These are phyloP conservation scores for Stephania cephalantha DNA, from an alignment of 164 flowering plant species.

Conservation along the genomic window DNA sequence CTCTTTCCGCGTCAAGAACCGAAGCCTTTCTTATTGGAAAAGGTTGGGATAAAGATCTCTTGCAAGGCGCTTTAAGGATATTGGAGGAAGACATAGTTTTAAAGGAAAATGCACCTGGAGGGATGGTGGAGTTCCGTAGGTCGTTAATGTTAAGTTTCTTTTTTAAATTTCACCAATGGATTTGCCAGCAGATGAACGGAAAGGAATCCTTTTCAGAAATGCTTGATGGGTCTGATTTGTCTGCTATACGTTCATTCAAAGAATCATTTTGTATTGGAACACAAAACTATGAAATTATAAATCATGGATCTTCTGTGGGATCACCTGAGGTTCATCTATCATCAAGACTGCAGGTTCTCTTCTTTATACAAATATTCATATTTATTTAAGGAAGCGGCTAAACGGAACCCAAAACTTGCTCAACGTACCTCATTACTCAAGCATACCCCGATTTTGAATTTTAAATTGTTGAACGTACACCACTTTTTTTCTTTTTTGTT, in stretches of 20 bases:
- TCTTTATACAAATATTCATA: background rate
- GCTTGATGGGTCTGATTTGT: constrained; percentile 50
- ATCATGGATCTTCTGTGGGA: constrained; percentile 83
- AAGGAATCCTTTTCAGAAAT: constrained; percentile 23
- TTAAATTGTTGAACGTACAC: too few relatives aligned
- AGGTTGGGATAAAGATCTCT: constrained; percentile 55
- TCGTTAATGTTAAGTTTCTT: constrained; percentile 86
- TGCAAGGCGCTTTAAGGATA: constrained; percentile 47
- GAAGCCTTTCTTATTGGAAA: constrained; percentile 59
- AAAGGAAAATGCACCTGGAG: constrained; percentile 89
- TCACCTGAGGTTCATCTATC: constrained; percentile 90
- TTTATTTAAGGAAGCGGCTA: background rate
- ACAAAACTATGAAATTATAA: constrained; percentile 73
- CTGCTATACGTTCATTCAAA: constrained; percentile 51
- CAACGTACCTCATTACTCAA: too few relatives aligned
- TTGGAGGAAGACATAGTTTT: constrained; percentile 57
- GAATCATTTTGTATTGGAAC: constrained; percentile 52
- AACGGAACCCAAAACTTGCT: too few relatives aligned
- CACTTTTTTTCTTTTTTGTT: too few relatives aligned
- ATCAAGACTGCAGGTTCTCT: constrained; percentile 63
- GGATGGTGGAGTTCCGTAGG: constrained; percentile 94
- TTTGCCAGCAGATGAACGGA: constrained; percentile 58
- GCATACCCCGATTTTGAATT: too few relatives aligned
- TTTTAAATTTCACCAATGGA: constrained; percentile 89
- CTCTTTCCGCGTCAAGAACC: constrained; percentile 54